These are phyloP conservation scores for Albifimbria verrucaria DNA, from an alignment of 2,329 filamentous ascomycete species.

Conservation along the genomic window DNA sequence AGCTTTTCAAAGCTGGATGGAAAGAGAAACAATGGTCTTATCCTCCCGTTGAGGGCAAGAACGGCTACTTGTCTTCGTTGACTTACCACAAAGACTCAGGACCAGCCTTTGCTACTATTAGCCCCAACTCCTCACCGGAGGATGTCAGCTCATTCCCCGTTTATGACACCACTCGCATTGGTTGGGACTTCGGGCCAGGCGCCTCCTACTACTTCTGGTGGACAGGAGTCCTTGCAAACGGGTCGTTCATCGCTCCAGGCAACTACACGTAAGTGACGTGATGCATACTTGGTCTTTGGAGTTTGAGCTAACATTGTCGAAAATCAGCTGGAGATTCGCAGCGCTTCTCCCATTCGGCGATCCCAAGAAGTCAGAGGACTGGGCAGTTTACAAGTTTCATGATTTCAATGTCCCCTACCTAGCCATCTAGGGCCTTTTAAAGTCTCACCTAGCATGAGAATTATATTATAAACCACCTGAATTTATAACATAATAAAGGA, in stretches of 20 bases:
- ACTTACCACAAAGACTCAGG: too few relatives aligned
- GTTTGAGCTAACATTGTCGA: background rate
- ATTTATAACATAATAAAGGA: too few relatives aligned
- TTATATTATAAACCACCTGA: too few relatives aligned
- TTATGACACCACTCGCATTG: too few relatives aligned
- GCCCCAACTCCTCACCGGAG: too few relatives aligned
- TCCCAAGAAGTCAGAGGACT: background rate
- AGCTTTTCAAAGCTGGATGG: slow-evolving; percentile 25
- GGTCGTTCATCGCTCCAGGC: slow-evolving; percentile 20
- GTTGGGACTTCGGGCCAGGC: slow-evolving; percentile 8
- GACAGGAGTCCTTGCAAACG: slow-evolving; percentile 24
- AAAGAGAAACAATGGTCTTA: slow-evolving; percentile 28
- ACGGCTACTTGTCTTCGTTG: slow-evolving; percentile 29
- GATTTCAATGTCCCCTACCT: background rate
- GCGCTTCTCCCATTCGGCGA: background rate
- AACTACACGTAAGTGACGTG: slow-evolving; percentile 11
- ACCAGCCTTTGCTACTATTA: too few relatives aligned
- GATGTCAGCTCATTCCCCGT: too few relatives aligned
- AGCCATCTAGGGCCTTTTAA: too few relatives aligned
- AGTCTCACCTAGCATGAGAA: too few relatives aligned
- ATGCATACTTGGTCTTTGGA: background rate
- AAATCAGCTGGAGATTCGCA: background rate
- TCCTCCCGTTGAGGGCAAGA: slow-evolving; percentile 28
- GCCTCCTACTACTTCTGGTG: slow-evolving; percentile 22
- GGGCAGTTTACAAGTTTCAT: background rate